Evolutionary conservation across 2,329 filamentous ascomycete species (phyloP), one percentile per base, ranked within the genome.

Genomic region (Trichoderma sp.): DNA sequence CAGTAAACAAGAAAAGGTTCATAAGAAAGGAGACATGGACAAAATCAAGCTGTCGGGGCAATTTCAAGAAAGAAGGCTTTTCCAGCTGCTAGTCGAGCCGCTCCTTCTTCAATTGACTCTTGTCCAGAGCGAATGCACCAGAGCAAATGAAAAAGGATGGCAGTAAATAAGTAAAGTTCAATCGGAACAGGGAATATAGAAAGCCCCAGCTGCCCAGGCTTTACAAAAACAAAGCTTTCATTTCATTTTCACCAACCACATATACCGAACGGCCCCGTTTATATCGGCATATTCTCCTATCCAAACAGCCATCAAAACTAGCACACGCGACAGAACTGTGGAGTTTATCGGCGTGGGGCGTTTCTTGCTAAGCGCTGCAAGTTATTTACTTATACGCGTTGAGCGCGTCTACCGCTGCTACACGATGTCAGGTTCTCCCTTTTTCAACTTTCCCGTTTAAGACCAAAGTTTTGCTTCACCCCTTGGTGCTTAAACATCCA

Each of bases 381-480:
- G 52, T 66, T 66, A 66, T 66, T 65, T 66, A 66, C 24, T 18
- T 39, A 37, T n/a, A 59, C 63, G 63, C 63, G 63, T 66, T 56
- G 39, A 30, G 21, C 63, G 63, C 63, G 63, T 59, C 54, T 49
- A 14, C 39, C 37, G 34, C 54, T 59, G n/a, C 43, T 54, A 66
- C 54, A 28, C 46, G n/a, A 30, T 59, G 16, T 28, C n/a, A 28
- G 34, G 39, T 28, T 28, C 30, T 43, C 6, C 21, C 21, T 18
- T 24, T 52, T 52, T 28, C 37, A 43, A n/a, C 26, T 32, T 30
- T 21, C 39, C 13, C 55, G 56, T 52, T 43, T 14, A 37, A 61
- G 4, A 39, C 49, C 28, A 5, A 52, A 43, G 37, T 16, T n/a
- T 18, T n/a, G 18, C 7, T 43, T 32, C 28, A 11, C 39, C n/a